Evolutionary conservation across 192 early-diverging fungal species (phyloP).

Genomic region (Borealophlyctis nickersoniae): DNA sequence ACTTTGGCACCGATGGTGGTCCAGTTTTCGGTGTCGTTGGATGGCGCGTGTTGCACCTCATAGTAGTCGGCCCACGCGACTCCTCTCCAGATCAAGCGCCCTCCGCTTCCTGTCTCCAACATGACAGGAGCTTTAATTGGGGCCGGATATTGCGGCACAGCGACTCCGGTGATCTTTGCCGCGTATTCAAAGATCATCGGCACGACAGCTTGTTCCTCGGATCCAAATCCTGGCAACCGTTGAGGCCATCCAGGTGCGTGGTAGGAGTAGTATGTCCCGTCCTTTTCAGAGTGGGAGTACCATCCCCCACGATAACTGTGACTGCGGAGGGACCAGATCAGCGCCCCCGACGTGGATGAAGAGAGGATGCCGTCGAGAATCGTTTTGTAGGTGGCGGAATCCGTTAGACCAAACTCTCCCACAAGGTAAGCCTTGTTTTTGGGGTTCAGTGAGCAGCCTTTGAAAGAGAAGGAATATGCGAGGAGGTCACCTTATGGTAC

Average conservation of each 20-base stretch:
- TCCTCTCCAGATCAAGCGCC: conserved; percentile 8
- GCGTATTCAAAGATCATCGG: conserved; percentile 2
- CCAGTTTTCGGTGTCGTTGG: background rate
- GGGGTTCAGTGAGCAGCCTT: too few relatives aligned
- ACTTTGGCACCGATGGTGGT: background rate
- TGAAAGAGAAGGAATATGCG: too few relatives aligned
- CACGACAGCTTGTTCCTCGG: conserved; percentile 1
- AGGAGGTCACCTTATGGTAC: background rate
- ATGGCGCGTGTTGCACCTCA: conserved; percentile 12
- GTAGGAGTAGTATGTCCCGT: conserved; percentile 18
- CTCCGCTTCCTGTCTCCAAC: background rate
- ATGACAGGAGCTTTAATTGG: background rate
- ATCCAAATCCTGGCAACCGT: background rate
- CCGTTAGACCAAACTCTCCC: conserved; percentile 42
- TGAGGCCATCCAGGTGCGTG: background rate
- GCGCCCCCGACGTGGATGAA: conserved; percentile 22
- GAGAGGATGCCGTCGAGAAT: conserved; percentile 16
- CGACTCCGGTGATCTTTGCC: background rate
- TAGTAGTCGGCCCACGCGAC: conserved; percentile 10
- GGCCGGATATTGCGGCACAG: background rate
- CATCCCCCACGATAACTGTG: conserved; percentile 35
- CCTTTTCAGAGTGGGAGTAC: conserved; percentile 31
- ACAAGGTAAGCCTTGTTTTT: conserved; percentile 2
- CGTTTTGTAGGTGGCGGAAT: conserved; percentile 1
- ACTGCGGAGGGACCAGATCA: conserved; percentile 35